phyloP scores from a whole-genome alignment of 768 basidiomycete species.

The Thelephora ganbajun region DNA sequence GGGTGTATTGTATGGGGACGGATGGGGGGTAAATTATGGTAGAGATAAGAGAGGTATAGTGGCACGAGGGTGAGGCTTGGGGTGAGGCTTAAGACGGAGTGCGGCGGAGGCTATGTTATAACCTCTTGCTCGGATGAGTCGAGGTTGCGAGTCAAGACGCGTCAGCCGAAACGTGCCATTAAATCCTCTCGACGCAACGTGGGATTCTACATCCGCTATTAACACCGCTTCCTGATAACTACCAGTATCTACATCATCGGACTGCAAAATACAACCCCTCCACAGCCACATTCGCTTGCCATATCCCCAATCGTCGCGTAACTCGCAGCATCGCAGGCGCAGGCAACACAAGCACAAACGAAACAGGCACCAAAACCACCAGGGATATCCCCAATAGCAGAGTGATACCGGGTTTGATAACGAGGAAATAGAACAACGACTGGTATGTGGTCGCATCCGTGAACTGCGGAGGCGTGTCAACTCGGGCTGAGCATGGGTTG shows the following conservation, averaged over 20 bases:
- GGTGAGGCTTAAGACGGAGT: conserved; percentile 10
- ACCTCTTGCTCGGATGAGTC: background rate
- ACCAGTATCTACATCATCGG: conserved; percentile 10
- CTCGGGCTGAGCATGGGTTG: too few species aligned
- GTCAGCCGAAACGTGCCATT: conserved; percentile 20
- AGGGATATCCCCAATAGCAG: conserved; percentile 45
- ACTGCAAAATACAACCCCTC: conserved; percentile 45
- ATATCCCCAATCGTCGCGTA: conserved; percentile 52
- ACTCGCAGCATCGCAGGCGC: conserved; percentile 55
- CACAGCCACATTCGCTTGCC: conserved; percentile 76
- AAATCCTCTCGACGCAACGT: conserved; percentile 4
- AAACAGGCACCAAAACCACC: conserved; percentile 40
- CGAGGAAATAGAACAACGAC: conserved; percentile 79
- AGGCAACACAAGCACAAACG: conserved; percentile 46
- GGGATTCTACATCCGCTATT: background rate
- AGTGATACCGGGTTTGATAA: conserved; percentile 74
- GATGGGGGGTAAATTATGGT: conserved; percentile 11
- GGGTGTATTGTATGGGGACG: conserved; percentile 9
- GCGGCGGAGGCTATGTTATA: conserved; percentile 1
- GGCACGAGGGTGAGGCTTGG: conserved; percentile 9
- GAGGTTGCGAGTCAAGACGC: conserved; percentile 21
- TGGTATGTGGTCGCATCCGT: conserved; percentile 73
- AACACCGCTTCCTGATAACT: background rate
- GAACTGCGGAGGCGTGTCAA: conserved; percentile 32
- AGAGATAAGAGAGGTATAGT: conserved; percentile 1